Base-by-base conservation (phyloP, 2,329 filamentous ascomycete species). In the Calonectria multiphialidica region DNA sequence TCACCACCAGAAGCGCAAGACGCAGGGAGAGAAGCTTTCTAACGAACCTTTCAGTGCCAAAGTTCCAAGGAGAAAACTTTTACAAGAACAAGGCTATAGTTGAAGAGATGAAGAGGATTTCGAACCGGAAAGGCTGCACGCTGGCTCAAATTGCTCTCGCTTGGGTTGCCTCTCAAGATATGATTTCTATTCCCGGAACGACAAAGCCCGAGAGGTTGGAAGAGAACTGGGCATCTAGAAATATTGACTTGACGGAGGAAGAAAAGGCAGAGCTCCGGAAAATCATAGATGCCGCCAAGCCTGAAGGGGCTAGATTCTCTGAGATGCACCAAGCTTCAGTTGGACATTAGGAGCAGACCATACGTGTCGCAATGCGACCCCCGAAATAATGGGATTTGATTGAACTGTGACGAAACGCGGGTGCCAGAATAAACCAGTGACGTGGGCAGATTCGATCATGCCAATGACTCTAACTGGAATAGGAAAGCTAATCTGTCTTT, bases 181-280 rank as follows among this genome's bases (percentile, higher is more conserved):
- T 86, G 78, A 86, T 88, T 71, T 79, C 86, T 0, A 88, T 88
- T 61, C 86, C 87, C 0, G 87, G 87, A 2, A 86, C 85, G 0
- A 87, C 85, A 0, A 87, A 86, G 72, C 68, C 81, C 0, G 59
- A 71, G 5, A 80, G 85, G 0, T 61, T 86, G 8, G 83, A 85
- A 57, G 82, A 85, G 63, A 87, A 86, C 68, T 85, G 81, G 81
- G 77, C 77, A 0, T 85, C 83, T 1, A 71, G 82, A 28, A 76
- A 84, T 12, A 74, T 85, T 55, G 79, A 83, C 2, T 68, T 85
- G 44, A 83, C 80, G 0, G 81, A 83, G 25, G 82, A 84, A 35
- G 85, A 87, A 63, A 76, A 80, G 72, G 53, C 74, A 40, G 83
- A 86, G 68, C 83, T 87, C 78, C 78, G 86, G 5, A 75, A 25